Evolutionary conservation across 73 alveolate genomes (phyloP), one percentile per base, ranked within the genome.

Genomic region (Paramecium sexaurelia): DNA sequence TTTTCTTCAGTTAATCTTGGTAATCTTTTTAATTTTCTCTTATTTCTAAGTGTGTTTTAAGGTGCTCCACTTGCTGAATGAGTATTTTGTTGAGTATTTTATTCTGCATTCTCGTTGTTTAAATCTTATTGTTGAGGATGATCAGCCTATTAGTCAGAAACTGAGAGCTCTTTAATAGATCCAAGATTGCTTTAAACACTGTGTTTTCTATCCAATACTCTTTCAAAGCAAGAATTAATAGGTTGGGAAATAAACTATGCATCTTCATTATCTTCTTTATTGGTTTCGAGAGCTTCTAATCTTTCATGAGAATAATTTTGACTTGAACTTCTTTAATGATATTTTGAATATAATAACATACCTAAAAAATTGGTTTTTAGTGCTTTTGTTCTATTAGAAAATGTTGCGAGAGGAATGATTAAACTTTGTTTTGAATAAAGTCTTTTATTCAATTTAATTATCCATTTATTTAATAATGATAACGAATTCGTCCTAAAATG

Each of bases 391-490:
- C 17, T 61, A 15, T 29, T 26, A 27, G 7, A 29, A 61, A 45
- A 61, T 61, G 83, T 17, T 61, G 13, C 83, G 83, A 10, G 83
- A 11, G 10, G 83, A 61, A 24, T 61, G 83, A 45, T 61, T 26
- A 26, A 29, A 61, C 83, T 61, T 47, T 10, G 43, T 13, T 26
- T 61, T 26, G 83, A 10, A 61, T 29, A 51, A 51, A 51, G 29
- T 26, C 6, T 29, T 29, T 61, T 61, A 61, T 29, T 61, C 22
- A 61, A 61, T 61, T 61, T 61, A 61, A 11, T 61, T 61, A 56
- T 61, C 47, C 39, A 61, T 61, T 61, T 61, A 61, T 29, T 61
- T 61, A 51, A 61, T 61, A 10, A 61, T 61, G 83, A 61, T 61
- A 61, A 26, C 83, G 47, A 61, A 22, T 3, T 10, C 27, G 4